These are phyloP conservation scores for Erodium moschatum DNA, from an alignment of 441 rosid genomes.

Conservation along the genomic window DNA sequence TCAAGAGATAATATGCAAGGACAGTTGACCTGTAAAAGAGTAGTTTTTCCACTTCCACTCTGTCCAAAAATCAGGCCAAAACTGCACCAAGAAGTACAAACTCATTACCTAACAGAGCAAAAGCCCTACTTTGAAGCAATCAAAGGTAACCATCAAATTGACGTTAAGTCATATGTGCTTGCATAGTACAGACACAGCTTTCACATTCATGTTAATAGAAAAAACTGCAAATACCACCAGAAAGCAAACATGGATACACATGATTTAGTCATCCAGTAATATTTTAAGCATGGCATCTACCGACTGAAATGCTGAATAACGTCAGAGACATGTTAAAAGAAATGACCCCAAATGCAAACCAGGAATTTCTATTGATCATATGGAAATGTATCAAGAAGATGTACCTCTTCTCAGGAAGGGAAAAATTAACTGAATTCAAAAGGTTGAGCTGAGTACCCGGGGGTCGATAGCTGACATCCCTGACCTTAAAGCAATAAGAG, in stretches of 20 bases:
- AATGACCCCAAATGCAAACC: neutral
- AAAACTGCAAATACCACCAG: neutral
- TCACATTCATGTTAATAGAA: neutral
- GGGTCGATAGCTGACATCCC: slow-evolving; percentile 59
- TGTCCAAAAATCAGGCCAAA: slow-evolving; percentile 90
- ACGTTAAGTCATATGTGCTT: neutral
- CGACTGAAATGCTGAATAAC: neutral
- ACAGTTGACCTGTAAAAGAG: slow-evolving; percentile 62
- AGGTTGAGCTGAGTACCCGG: slow-evolving; percentile 72
- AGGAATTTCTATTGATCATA: neutral
- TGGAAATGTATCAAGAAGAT: neutral
- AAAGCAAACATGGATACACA: neutral
- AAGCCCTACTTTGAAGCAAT: neutral
- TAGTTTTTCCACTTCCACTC: slow-evolving; percentile 96
- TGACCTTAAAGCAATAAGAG: slow-evolving; percentile 33
- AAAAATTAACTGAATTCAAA: slow-evolving; percentile 58
- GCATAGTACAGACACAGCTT: neutral
- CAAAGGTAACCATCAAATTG: neutral
- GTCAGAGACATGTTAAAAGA: neutral
- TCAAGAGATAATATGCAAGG: neutral
- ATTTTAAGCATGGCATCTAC: neutral
- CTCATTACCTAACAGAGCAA: slow-evolving; percentile 12
- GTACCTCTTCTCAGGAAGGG: slow-evolving; percentile 66
- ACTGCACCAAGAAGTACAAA: slow-evolving; percentile 34
- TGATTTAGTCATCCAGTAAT: neutral